Percentiles rank a stretch among this genome's conserved stretches.
Conservation (phyloP, 192 early-diverging fungal genomes). For the Backusella tarrabulga region DNA sequence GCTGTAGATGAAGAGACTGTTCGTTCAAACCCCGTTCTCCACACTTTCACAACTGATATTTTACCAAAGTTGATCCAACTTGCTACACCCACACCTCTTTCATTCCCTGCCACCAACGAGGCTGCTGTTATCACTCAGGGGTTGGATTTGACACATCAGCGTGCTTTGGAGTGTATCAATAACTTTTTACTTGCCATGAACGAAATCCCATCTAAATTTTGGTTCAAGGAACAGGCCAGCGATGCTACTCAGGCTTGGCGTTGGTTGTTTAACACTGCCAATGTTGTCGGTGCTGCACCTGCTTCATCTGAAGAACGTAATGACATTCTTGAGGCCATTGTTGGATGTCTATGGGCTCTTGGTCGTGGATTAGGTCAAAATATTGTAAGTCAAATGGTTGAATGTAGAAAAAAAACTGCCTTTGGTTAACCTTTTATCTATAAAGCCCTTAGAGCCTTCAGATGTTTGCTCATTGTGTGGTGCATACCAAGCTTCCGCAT, state of each 20-base stretch:
- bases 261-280: conserved; percentile 59
- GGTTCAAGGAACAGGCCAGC: conserved; percentile 54
- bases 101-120: conserved; percentile 35
- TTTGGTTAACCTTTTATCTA: not conserved
- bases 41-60: conserved; percentile 45
- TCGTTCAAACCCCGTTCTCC: conserved; percentile 43
- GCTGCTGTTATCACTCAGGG: conserved; percentile 44
- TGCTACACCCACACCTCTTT: conserved; percentile 46
- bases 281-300: conserved; percentile 46
- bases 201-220: conserved; percentile 59
- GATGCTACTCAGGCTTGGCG: conserved; percentile 55
- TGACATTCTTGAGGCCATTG: conserved; percentile 59
- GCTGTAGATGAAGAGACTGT: conserved; percentile 24
- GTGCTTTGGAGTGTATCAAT: conserved; percentile 71
- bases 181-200: conserved; percentile 76
- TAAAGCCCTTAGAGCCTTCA: conserved; percentile 38
- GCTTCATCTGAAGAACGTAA: conserved; percentile 40
- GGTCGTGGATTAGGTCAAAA: conserved; percentile 61
- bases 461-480: conserved; percentile 45
- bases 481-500: conserved; percentile 39
- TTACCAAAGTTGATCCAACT: conserved; percentile 48
- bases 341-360: conserved; percentile 79
- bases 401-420: too few species aligned
- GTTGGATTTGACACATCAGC: conserved; percentile 59
- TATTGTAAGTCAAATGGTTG: conserved; percentile 38